Percentiles rank a stretch among this genome's conserved stretches.
Evolutionary conservation across 805 yeast species (phyloP).

Genomic region (Myxozyma lipomycoides): DNA sequence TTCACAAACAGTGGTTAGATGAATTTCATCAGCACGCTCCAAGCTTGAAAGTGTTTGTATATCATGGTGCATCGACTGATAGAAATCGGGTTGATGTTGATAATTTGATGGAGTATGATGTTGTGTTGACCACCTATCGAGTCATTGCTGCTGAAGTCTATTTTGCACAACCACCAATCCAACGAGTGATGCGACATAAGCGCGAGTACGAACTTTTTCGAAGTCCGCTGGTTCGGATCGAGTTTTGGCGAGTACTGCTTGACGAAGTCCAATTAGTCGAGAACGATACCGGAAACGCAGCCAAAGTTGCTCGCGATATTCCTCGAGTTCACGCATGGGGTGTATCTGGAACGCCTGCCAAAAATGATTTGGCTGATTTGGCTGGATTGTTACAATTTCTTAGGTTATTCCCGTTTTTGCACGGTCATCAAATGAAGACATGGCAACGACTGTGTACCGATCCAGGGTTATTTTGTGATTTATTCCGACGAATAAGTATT

Average conservation of each 20-base stretch:
- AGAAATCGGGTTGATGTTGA: slow-evolving; percentile 42
- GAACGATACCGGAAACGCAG: slow-evolving; percentile 65
- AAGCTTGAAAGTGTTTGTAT: slow-evolving; percentile 54
- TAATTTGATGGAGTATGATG: slow-evolving; percentile 59
- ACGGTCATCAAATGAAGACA: slow-evolving; percentile 38
- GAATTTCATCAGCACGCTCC: slow-evolving; percentile 66
- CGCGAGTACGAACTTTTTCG: slow-evolving; percentile 26
- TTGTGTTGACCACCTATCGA: slow-evolving; percentile 74
- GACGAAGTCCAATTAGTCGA: slow-evolving; percentile 96
- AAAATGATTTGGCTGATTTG: slow-evolving; percentile 61
- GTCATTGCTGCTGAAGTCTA: slow-evolving; percentile 72
- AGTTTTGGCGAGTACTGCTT: slow-evolving; percentile 84
- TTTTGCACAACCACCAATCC: slow-evolving; percentile 67
- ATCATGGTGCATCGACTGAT: slow-evolving; percentile 37
- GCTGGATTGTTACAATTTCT: slow-evolving; percentile 67
- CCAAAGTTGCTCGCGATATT: slow-evolving; percentile 71
- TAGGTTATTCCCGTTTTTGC: slow-evolving; percentile 57
- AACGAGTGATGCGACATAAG: slow-evolving; percentile 37
- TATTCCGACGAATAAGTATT: slow-evolving; percentile 56
- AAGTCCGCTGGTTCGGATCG: slow-evolving; percentile 75
- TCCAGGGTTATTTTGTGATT: slow-evolving; percentile 44
- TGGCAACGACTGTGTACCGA: slow-evolving; percentile 43
- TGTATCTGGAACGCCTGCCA: slow-evolving; percentile 91
- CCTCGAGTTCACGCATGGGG: slow-evolving; percentile 95
- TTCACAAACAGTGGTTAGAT: slow-evolving; percentile 78